Conservation (phyloP, 2,329 filamentous ascomycete genomes). For the Fusarium armeniacum region DNA sequence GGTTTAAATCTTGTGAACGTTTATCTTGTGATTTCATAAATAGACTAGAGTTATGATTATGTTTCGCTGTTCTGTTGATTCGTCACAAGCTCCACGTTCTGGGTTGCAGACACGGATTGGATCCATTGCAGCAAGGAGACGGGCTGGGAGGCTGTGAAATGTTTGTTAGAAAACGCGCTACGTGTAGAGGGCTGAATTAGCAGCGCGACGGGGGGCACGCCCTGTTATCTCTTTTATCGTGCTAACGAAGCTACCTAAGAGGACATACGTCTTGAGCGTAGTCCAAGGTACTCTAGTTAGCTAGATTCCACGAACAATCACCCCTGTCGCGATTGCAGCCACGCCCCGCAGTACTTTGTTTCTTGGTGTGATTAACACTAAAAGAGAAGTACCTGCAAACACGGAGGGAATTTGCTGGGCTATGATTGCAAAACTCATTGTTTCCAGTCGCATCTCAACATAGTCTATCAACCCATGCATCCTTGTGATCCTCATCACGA, state of each 20-base stretch:
- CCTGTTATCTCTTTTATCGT: too few species aligned
- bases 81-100: not conserved
- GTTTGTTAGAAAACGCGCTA: not conserved
- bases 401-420: too few species aligned
- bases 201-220: too few species aligned
- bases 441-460: too few species aligned
- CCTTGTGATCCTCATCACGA: too few species aligned
- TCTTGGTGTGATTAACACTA: not conserved
- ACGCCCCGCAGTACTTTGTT: not conserved
- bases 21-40: not conserved
- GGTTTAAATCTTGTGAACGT: not conserved
- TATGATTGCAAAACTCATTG: accelerated
- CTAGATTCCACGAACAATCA: not conserved
- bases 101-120: not conserved
- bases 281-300: not conserved
- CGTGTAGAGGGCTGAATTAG: not conserved
- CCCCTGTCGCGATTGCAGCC: not conserved
- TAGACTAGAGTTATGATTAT: not conserved
- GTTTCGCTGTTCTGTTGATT: not conserved
- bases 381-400: not conserved
- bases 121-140: not conserved
- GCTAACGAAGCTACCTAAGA: not conserved
- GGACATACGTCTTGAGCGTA: accelerated
- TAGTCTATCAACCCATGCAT: too few species aligned
- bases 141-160: not conserved